A percentile compares a stretch with the other conserved stretches of the same genome.
These are phyloP conservation scores for Sesbania bispinosa DNA, from an alignment of 306 rosid genomes.

Conservation along the genomic window DNA sequence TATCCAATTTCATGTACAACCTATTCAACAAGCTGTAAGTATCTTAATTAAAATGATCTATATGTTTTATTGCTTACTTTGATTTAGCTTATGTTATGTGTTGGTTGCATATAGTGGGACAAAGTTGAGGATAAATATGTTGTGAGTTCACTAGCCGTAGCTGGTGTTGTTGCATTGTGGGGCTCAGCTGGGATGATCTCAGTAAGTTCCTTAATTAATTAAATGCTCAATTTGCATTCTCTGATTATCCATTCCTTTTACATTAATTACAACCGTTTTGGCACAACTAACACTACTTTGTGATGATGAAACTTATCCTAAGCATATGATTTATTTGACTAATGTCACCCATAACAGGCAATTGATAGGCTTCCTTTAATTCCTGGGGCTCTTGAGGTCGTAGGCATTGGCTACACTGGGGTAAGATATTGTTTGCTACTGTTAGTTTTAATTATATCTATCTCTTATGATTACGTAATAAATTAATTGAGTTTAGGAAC, in stretches of 20 bases:
- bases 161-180: conserved; percentile 66
- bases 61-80: background rate
- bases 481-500: too few species aligned
- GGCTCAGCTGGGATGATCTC: conserved; percentile 69
- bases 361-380: conserved; percentile 90
- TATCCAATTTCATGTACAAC: too few species aligned
- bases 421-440: too few species aligned
- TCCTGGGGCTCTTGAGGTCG: conserved; percentile 88
- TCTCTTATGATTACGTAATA: too few species aligned
- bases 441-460: too few species aligned
- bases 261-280: background rate
- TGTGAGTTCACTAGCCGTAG: conserved; percentile 66
- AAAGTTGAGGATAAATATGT: conserved; percentile 97
- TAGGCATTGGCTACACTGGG: conserved; percentile 94
- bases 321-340: background rate
- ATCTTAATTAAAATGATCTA: background rate
- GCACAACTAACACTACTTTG: background rate
- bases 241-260: background rate
- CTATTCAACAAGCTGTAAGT: conserved; percentile 71
- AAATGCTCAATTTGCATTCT: background rate
- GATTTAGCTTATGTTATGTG: background rate
- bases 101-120: conserved; percentile 61
- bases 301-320: background rate
- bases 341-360: conserved; percentile 57
- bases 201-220: conserved; percentile 47